phyloP scores from a whole-genome alignment of 768 basidiomycete species.

The Boletellus sp. region DNA sequence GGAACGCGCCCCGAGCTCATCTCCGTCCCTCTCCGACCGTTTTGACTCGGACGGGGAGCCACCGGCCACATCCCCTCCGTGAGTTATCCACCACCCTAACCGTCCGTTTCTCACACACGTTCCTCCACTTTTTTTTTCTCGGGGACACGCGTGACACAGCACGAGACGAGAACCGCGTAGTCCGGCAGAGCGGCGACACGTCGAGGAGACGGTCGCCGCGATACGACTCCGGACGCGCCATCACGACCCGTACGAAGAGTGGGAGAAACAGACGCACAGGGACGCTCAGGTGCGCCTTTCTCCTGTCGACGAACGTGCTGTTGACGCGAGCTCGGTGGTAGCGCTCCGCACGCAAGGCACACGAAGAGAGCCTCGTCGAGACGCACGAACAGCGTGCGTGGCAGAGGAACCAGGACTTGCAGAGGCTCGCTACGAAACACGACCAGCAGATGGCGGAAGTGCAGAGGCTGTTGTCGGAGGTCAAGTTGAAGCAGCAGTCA shows the following conservation, averaged over 20 bases:
- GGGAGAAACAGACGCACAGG: constrained; percentile 45
- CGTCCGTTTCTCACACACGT: not conserved
- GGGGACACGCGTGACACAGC: too few relatives aligned
- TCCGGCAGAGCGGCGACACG: constrained; percentile 32
- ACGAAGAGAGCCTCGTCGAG: constrained; percentile 18
- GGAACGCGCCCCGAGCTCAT: constrained; percentile 28
- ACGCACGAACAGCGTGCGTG: constrained; percentile 14
- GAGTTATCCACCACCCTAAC: constrained; percentile 13
- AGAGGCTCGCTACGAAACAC: constrained; percentile 39
- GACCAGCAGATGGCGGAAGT: constrained; percentile 53
- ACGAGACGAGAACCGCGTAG: constrained; percentile 20
- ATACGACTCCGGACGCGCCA: constrained; percentile 42
- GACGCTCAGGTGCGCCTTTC: constrained; percentile 42
- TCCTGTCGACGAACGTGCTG: not conserved
- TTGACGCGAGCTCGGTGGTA: constrained; percentile 10
- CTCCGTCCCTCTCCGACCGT: constrained; percentile 37
- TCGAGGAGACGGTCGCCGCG: constrained; percentile 45
- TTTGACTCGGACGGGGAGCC: constrained; percentile 45
- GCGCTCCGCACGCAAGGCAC: constrained; percentile 39
- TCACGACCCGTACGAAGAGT: constrained; percentile 47
- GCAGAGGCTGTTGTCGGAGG: constrained; percentile 38
- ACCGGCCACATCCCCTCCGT: constrained; percentile 33
- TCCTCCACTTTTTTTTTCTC: not conserved
- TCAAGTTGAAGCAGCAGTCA: constrained; percentile 43
- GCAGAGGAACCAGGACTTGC: constrained; percentile 11